phyloP scores from a whole-genome alignment of 2,329 filamentous ascomycete species.

The Xenoacremonium recifei region DNA sequence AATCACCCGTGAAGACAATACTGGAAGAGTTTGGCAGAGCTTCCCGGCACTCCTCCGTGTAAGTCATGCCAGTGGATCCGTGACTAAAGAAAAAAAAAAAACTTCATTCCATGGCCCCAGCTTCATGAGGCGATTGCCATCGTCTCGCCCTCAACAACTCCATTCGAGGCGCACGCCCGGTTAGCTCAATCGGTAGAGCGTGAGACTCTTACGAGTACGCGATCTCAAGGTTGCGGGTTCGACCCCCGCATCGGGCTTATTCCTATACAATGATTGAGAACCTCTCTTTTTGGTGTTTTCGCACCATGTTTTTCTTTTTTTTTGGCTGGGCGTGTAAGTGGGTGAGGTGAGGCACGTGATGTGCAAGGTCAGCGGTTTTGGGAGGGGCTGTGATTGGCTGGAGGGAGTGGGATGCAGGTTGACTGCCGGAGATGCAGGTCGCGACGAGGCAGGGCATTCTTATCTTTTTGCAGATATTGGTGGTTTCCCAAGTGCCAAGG shows the following conservation, averaged over 20 bases:
- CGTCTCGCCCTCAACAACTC: not conserved
- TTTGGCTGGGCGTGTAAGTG: not conserved
- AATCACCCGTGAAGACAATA: too few species aligned
- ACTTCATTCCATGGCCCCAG: slow-evolving; percentile 1
- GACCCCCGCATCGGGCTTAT: slow-evolving; percentile 41
- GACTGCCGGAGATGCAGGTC: not conserved
- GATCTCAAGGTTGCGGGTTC: slow-evolving; percentile 58
- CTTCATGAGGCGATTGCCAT: slow-evolving; percentile 6
- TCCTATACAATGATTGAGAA: slow-evolving; percentile 1
- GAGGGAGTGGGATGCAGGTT: too few species aligned
- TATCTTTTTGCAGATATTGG: not conserved
- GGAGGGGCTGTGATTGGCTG: not conserved
- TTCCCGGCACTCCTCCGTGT: too few species aligned
- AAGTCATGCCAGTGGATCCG: too few species aligned
- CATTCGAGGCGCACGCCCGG: slow-evolving; percentile 16
- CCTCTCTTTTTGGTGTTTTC: not conserved
- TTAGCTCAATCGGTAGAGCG: slow-evolving; percentile 52
- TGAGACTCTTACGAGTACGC: slow-evolving; percentile 56
- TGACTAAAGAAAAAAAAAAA: too few species aligned
- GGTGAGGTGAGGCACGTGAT: not conserved
- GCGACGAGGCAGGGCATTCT: not conserved
- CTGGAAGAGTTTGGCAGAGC: too few species aligned
- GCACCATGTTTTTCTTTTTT: not conserved
- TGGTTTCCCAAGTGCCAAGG: too few species aligned
- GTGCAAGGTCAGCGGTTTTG: not conserved